Evolutionary conservation across 768 basidiomycete species (phyloP).

Genomic region (Russula earlei): DNA sequence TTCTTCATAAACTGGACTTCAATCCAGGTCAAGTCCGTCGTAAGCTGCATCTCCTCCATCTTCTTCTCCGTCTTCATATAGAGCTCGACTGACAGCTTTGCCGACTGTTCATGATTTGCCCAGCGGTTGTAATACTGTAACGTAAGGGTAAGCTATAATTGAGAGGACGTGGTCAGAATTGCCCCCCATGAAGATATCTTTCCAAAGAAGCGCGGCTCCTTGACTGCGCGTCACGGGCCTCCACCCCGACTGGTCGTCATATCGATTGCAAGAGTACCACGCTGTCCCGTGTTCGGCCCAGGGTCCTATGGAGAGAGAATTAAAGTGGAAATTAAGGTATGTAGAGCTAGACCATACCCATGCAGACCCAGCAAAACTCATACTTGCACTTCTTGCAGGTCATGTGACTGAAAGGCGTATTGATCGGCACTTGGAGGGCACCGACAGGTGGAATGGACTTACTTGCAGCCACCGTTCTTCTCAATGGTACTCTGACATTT

Average conservation of each 20-base stretch:
- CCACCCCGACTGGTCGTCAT: conserved; percentile 86
- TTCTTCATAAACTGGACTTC: conserved; percentile 99
- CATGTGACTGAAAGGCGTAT: conserved; percentile 69
- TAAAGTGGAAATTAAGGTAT: conserved; percentile 27
- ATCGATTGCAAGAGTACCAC: conserved; percentile 98
- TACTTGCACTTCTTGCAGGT: conserved; percentile 99
- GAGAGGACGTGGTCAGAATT: background rate
- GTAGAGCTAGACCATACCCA: conserved; percentile 53
- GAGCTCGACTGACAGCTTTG: conserved; percentile 86
- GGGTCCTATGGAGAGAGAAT: conserved; percentile 49
- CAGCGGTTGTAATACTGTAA: conserved; percentile 95
- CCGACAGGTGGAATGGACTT: conserved; percentile 29
- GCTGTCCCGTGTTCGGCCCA: conserved; percentile 97
- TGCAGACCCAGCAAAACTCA: conserved; percentile 99
- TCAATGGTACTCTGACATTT: conserved; percentile 97
- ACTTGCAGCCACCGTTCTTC: conserved; percentile 99
- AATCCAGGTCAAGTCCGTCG: conserved; percentile 90
- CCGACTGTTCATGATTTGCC: conserved; percentile 99
- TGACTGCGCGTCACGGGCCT: conserved; percentile 88
- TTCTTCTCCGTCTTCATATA: conserved; percentile 97
- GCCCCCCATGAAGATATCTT: conserved; percentile 79
- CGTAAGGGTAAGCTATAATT: background rate
- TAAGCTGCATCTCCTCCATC: conserved; percentile 99
- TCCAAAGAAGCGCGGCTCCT: conserved; percentile 85
- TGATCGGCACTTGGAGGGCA: conserved; percentile 15